A percentile compares a stretch with the other conserved stretches of the same genome.
Conservation (phyloP, 345 rosid genomes). For the Eucalyptus guilfoylei region DNA sequence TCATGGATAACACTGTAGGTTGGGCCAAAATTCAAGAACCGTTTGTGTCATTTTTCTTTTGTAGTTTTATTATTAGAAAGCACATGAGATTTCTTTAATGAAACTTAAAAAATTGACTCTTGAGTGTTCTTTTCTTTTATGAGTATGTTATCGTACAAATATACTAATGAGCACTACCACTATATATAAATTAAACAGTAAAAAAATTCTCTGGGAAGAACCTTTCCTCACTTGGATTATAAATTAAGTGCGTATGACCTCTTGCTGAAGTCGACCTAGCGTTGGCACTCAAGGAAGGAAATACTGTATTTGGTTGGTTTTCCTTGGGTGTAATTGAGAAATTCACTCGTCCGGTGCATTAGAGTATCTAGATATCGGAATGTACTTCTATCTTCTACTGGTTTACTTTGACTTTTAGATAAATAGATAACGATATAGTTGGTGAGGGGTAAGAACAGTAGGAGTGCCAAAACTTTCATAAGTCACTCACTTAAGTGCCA, state of each 20-base stretch:
- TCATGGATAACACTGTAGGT: rapidly evolving
- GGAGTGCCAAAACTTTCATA: too few relatives aligned
- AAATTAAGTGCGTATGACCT: background rate
- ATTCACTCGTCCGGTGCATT: background rate
- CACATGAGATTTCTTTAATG: background rate
- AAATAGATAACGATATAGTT: too few relatives aligned
- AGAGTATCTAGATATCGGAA: background rate
- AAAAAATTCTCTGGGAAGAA: background rate
- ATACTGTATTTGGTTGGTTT: background rate
- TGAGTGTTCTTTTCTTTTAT: background rate
- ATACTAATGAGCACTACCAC: background rate
- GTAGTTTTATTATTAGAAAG: background rate
- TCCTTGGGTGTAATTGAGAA: background rate
- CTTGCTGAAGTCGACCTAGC: background rate
- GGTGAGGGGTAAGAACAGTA: too few relatives aligned
- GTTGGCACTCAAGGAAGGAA: background rate
- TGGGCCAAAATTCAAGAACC: background rate
- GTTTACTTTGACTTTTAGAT: background rate
- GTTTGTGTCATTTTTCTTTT: background rate
- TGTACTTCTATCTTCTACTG: background rate
- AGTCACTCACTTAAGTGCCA: too few relatives aligned
- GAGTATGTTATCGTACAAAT: background rate
- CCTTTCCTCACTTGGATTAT: background rate
- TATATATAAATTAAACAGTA: background rate
- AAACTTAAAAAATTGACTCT: background rate